Base-by-base conservation (phyloP, 2,329 filamentous ascomycete genomes). In the Metarhizium album region DNA sequence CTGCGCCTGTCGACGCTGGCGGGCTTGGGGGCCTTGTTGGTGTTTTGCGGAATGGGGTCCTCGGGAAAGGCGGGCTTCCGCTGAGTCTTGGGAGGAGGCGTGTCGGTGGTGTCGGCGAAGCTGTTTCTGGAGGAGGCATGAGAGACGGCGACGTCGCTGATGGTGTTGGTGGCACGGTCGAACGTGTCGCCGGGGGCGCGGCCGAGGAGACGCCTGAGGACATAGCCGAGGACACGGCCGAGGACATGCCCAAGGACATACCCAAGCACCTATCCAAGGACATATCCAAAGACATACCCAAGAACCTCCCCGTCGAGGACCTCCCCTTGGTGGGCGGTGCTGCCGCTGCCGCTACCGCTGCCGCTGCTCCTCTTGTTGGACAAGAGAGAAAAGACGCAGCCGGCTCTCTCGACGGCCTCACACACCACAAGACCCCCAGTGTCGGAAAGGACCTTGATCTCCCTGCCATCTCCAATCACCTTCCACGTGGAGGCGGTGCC, bases 1-100 rank as follows among this genome's bases (percentile, higher is more conserved):
- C 13, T 45, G 49, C 49, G n/a, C 49, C 49, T 38, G 23, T 48
- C 31, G 20, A n/a, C 24, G n/a, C 37, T 22, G 40, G 40, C 16
- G 16, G 22, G 16, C n/a, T 16, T 46, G 45, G 3, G 23, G 20
- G 4, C 33, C 33, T 29, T 29, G 1, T 29, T 9, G n/a, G n/a
- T n/a, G n/a, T n/a, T n/a, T n/a, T n/a, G n/a, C n/a, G n/a, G n/a
- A n/a, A n/a, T n/a, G n/a, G n/a, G n/a, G n/a, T n/a, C n/a, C n/a
- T n/a, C n/a, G n/a, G n/a, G n/a, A n/a, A n/a, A n/a, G n/a, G n/a
- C n/a, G n/a, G n/a, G n/a, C n/a, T n/a, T n/a, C n/a, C n/a, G n/a
- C n/a, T n/a, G n/a, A n/a, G n/a, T n/a, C n/a, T n/a, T n/a, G n/a
- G n/a, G n/a, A n/a, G n/a, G n/a, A n/a, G n/a, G n/a, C n/a, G n/a